A percentile compares a stretch with the other conserved stretches of the same genome.
These are phyloP conservation scores for Acer saccharum DNA, from an alignment of 345 rosid genomes.

Conservation along the genomic window DNA sequence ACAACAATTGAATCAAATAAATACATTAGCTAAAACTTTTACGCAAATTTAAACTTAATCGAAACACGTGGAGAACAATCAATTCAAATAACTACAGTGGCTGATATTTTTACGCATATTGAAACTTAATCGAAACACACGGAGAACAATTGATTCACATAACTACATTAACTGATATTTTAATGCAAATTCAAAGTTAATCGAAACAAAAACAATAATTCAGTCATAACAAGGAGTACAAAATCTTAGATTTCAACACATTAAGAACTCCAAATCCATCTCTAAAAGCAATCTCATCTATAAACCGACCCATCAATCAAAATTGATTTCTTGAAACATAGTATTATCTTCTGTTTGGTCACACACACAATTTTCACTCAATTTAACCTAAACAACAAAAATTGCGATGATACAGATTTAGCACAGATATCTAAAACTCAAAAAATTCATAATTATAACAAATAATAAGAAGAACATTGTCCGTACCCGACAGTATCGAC, in stretches of 20 bases:
- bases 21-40: background rate
- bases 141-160: no score
- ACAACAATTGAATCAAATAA: no score
- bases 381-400: background rate
- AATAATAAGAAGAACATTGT: background rate
- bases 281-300: background rate
- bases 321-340: background rate
- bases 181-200: background rate
- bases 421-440: background rate
- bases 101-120: background rate
- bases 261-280: background rate
- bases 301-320: background rate
- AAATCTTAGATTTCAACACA: background rate
- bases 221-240: background rate
- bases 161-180: background rate
- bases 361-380: background rate
- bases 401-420: background rate
- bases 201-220: background rate
- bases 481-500: constrained; percentile 67
- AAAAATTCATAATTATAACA: background rate
- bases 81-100: background rate
- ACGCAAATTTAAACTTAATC: background rate
- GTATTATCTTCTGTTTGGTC: background rate
- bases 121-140: background rate
- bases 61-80: background rate